Base-by-base conservation (phyloP, 805 yeast species). In the Yamadazyma tumulicola region DNA sequence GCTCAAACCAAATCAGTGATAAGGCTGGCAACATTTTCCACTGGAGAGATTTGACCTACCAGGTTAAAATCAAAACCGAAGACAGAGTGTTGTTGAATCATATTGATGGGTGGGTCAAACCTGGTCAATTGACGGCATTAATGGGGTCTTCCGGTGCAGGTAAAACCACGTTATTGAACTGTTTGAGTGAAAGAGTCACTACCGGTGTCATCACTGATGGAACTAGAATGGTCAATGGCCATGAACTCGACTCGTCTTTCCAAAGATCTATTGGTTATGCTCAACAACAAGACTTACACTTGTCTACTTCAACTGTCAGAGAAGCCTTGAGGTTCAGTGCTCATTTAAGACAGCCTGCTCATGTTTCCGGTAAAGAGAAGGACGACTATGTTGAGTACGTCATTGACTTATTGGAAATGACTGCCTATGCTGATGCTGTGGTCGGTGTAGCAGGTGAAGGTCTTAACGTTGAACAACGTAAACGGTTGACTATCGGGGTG, bases 141-240 rank as follows among this genome's bases (percentile, higher is more conserved):
- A 82, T 83, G 89, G 91, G 91, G 52, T 84, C 81, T 32, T 82
- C 91, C 26, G 91, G 91, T 64, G 91, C 91, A 28, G 91, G 91
- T 64, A 83, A 83, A 51, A 83, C 91, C 18, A 83, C 91, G 2
- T 63, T 83, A 38, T 66, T 83, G 47, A 81, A 83, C 56, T 79
- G 81, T 47, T 69, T 83, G 41, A 79, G 87, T 13, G 84, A 79
- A 50, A 74, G 89, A 57, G 20, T 40, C 3, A 37, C 40, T 12
- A 18, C 36, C 13, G 44, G 44, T 29, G 38, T 36, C 20, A 34
- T 40, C 15, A 40, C 44, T 16, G 87, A 87, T 48, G 82, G 80
- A 49, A 71, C 41, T 27, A 48, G 67, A 45, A 51, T 80, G 55
- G 88, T 83, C 18, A 81, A 83, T 52, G 88, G 87, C 35, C 68